Percentiles rank a stretch among this genome's conserved stretches.
These are phyloP conservation scores for Exophiala alcalophila DNA, from an alignment of 2,329 filamentous ascomycete genomes.

Conservation along the genomic window DNA sequence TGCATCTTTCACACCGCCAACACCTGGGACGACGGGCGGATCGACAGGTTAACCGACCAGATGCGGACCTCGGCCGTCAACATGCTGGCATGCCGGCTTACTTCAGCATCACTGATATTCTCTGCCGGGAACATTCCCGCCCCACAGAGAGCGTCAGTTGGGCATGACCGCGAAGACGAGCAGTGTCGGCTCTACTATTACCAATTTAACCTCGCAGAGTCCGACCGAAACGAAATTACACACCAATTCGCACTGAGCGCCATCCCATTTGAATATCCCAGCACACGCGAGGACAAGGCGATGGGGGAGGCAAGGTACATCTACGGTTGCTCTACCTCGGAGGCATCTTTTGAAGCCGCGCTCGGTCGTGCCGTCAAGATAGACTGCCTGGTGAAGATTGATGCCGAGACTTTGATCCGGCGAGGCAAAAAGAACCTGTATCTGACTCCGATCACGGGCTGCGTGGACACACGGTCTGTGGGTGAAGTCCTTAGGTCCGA, in stretches of 20 bases:
- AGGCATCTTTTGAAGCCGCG: constrained; percentile 56
- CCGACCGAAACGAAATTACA: constrained; percentile 42
- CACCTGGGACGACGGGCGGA: constrained; percentile 58
- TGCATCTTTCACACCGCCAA: constrained; percentile 72
- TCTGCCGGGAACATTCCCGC: constrained; percentile 60
- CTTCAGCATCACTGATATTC: constrained; percentile 63
- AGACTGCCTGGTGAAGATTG: constrained; percentile 62
- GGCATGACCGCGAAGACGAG: constrained; percentile 52
- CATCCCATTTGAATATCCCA: constrained; percentile 68
- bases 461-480: constrained; percentile 58
- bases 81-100: constrained; percentile 65
- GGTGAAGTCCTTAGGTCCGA: constrained; percentile 49
- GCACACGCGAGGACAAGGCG: constrained; percentile 52
- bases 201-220: constrained; percentile 46
- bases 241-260: constrained; percentile 64
- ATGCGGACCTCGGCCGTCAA: constrained; percentile 50
- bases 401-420: constrained; percentile 53
- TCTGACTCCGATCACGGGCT: constrained; percentile 53
- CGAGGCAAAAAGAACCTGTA: constrained; percentile 50
- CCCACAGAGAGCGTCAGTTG: constrained; percentile 45
- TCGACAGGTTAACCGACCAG: constrained; percentile 30
- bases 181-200: constrained; percentile 71
- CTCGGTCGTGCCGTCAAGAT: constrained; percentile 66
- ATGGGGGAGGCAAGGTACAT: constrained; percentile 61
- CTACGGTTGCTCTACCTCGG: constrained; percentile 64